Evolutionary conservation across 140 eudicot species (phyloP).

Genomic region (Oenanthe javanica): DNA sequence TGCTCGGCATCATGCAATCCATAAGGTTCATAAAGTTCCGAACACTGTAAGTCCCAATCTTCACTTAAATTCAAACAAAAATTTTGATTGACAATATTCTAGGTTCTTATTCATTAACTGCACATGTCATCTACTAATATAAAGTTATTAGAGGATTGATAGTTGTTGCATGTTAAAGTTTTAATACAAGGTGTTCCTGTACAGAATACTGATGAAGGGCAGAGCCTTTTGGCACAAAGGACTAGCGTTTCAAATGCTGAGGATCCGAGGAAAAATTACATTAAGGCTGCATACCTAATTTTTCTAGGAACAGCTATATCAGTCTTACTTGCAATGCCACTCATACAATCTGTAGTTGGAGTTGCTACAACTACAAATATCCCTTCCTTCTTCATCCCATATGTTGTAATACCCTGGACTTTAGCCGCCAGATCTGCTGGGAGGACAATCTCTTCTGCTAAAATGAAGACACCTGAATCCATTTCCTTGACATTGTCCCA

Average conservation of each 20-base stretch:
- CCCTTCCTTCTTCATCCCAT: slow-evolving; percentile 47
- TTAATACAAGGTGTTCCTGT: not conserved
- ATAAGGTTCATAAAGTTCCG: slow-evolving; percentile 19
- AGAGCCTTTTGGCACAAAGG: slow-evolving; percentile 10
- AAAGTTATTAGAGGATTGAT: not conserved
- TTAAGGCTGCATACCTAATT: slow-evolving; percentile 34
- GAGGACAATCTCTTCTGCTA: slow-evolving; percentile 33
- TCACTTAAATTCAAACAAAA: not conserved
- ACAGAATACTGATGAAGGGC: slow-evolving; percentile 29
- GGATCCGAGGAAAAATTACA: slow-evolving; percentile 25
- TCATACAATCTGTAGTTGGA: slow-evolving; percentile 28
- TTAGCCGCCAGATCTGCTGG: slow-evolving; percentile 32
- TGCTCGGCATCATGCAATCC: slow-evolving; percentile 24
- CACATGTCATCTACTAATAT: not conserved
- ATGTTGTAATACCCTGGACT: slow-evolving; percentile 49
- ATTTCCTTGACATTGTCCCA: slow-evolving; percentile 57
- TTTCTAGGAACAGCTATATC: slow-evolving; percentile 25
- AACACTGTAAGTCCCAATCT: not conserved
- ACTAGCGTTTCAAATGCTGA: not conserved
- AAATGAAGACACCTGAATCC: slow-evolving; percentile 44
- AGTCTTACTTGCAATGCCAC: slow-evolving; percentile 34
- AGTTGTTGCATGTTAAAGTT: not conserved
- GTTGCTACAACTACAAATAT: slow-evolving; percentile 34
- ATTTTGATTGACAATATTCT: not conserved
- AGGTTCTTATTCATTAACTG: not conserved